Base-by-base conservation (phyloP, 345 rosid genomes). In the Diplotaxis tenuifolia region DNA sequence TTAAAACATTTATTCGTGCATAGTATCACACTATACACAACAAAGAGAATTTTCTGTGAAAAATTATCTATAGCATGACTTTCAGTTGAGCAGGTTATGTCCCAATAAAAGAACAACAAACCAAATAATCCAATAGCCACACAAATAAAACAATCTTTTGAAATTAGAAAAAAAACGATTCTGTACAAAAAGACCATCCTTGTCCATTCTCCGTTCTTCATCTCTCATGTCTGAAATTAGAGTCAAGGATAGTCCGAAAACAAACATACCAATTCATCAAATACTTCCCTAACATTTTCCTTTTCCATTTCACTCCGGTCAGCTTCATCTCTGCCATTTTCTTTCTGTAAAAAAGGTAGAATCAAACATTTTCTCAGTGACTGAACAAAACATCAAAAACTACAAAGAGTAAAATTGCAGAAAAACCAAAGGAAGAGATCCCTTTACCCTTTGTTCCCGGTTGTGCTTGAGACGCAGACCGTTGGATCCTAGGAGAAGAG, bases 401-500 rank as follows among this genome's bases (percentile, higher is more conserved):
- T 1, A 36, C 14, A 36, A n/a, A 47, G 42, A 15, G 60, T 14
- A 2, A n/a, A 25, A 34, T 11, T 29, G 63, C 32, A 60, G 34
- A 62, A 27, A 42, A 22, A 61, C 40, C 6, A 28, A 19, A 29
- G 2, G 45, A 25, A 9, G 28, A 38, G 32, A 68, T 15, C 74
- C 76, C 36, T 82, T 45, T 88, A 82, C 88, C 94, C 76, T 90
- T 90, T 16, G 84, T 77, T 78, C 79, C 86, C 31, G 69, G 88
- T 74, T 89, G 91, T 7, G 85, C 86, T 73, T 84, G 91, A 82
- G 97, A 75, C 9, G 11, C 59, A 67, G 97, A 75, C 75, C 85
- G 84, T 73, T 85, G 96, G 78, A 88, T 82, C 62, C 81, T 80
- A 7, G 98, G 98, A 76, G 99, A 92, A 56, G 98, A 95, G 32